Evolutionary conservation across 2,329 filamentous ascomycete species (phyloP).

Genomic region (Phyllosticta capitalensis): DNA sequence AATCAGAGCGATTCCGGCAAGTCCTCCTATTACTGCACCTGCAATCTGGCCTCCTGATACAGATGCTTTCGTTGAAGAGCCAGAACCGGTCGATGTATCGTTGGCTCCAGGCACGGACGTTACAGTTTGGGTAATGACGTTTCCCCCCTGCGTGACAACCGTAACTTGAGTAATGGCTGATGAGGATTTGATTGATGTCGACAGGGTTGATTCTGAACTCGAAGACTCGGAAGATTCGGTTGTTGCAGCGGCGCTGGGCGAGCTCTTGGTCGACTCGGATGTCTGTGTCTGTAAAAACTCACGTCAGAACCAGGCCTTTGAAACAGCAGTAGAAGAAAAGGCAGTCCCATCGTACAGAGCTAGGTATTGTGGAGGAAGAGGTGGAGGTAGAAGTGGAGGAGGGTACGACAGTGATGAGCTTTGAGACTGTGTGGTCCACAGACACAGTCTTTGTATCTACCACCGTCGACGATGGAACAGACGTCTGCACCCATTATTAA

Average conservation of each 20-base stretch:
- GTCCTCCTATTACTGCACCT: constrained; percentile 36
- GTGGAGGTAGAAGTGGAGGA: background rate
- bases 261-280: background rate
- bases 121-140: constrained; percentile 35
- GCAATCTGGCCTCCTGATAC: constrained; percentile 36
- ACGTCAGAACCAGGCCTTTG: background rate
- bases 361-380: background rate
- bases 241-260: constrained; percentile 5
- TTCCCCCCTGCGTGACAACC: constrained; percentile 35
- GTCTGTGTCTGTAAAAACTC: background rate
- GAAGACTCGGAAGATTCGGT: constrained; percentile 4
- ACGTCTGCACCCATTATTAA: background rate
- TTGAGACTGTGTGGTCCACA: background rate
- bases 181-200: constrained; percentile 14
- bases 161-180: constrained; percentile 27
- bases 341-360: background rate
- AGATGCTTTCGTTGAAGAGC: constrained; percentile 13
- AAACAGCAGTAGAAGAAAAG: background rate
- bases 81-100: background rate
- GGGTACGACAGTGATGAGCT: background rate
- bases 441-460: constrained; percentile 19
- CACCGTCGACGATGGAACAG: constrained; percentile 15
- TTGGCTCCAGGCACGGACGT: constrained; percentile 26
- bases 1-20: constrained; percentile 29
- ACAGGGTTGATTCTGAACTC: constrained; percentile 11